These are phyloP conservation scores for Suillus ampliporus DNA, from an alignment of 768 basidiomycete species.

Conservation along the genomic window DNA sequence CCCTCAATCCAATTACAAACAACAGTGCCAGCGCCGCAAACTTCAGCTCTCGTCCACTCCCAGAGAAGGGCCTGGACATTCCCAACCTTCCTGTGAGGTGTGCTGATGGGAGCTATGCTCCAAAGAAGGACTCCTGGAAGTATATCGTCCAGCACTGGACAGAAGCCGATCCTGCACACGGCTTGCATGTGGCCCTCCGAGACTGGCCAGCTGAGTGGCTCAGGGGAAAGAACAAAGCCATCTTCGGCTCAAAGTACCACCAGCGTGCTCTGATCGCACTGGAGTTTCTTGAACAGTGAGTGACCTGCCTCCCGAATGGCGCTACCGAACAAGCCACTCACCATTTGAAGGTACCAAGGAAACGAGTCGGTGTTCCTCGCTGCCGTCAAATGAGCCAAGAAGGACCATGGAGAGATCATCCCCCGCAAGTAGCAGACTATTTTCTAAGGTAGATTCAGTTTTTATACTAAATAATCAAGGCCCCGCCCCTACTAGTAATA, in stretches of 20 bases:
- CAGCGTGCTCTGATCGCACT: constrained; percentile 1
- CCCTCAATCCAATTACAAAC: not conserved
- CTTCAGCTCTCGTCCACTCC: not conserved
- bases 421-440: too few relatives aligned
- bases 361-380: constrained; percentile 8
- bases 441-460: too few relatives aligned
- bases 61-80: not conserved
- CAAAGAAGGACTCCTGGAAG: constrained; percentile 10
- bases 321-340: too few relatives aligned
- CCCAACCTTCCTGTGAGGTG: not conserved
- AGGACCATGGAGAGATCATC: not conserved
- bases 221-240: constrained; percentile 2
- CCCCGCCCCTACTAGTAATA: too few relatives aligned
- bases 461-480: too few relatives aligned
- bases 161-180: not conserved
- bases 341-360: constrained; percentile 1
- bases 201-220: constrained; percentile 12
- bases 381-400: not conserved
- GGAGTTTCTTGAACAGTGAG: constrained; percentile 15
- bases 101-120: constrained; percentile 1
- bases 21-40: not conserved
- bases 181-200: constrained; percentile 11
- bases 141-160: constrained; percentile 15
- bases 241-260: constrained; percentile 11
- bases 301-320: not conserved